Conservation (phyloP, 148 eudicot genomes). For the Rhododendron molle region DNA sequence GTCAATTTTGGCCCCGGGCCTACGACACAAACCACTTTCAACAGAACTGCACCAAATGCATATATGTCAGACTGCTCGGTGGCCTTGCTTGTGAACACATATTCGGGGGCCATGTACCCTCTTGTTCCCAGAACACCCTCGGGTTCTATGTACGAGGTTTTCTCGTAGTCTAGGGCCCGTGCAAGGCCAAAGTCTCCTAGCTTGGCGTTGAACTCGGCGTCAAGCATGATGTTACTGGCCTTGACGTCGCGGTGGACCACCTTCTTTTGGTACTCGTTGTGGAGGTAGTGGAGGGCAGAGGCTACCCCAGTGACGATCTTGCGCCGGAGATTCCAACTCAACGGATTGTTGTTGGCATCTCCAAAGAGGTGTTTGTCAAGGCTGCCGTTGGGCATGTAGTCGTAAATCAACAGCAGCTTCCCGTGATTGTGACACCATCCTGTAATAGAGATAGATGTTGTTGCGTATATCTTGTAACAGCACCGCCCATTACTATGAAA, state of each 20-base stretch:
- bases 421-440: constrained; percentile 68
- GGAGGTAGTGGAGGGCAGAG: constrained; percentile 60
- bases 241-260: constrained; percentile 89
- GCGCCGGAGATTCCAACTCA: constrained; percentile 40
- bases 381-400: constrained; percentile 87
- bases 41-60: constrained; percentile 62
- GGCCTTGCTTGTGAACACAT: constrained; percentile 72
- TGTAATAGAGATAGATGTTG: background rate
- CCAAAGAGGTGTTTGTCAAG: constrained; percentile 69
- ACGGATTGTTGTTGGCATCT: constrained; percentile 11
- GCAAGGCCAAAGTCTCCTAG: constrained; percentile 89
- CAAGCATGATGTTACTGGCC: constrained; percentile 88
- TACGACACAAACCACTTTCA: constrained; percentile 59
- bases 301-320: constrained; percentile 44
- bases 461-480: too few relatives aligned
- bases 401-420: constrained; percentile 67
- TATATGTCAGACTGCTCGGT: constrained; percentile 65
- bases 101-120: constrained; percentile 94
- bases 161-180: constrained; percentile 70
- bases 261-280: constrained; percentile 62
- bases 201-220: constrained; percentile 62
- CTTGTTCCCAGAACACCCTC: constrained; percentile 70
- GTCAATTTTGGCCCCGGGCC: constrained; percentile 51
- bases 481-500: too few relatives aligned
- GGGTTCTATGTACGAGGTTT: constrained; percentile 57